phyloP scores from a whole-genome alignment of 352 stramenopile species.

The Thalassiosira delicatula region DNA sequence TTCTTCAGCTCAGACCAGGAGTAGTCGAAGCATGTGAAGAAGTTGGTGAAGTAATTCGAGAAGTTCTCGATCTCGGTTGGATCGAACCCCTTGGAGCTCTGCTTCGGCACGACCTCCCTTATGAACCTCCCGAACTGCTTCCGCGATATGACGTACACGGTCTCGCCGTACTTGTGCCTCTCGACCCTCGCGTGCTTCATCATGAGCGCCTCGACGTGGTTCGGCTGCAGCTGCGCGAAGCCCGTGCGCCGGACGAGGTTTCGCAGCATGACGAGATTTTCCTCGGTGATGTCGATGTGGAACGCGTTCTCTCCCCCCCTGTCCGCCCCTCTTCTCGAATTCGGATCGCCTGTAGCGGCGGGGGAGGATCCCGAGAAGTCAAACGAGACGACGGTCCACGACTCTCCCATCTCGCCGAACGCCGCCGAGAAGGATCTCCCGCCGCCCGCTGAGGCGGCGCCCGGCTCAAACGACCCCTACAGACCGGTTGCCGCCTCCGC shows the following conservation, averaged over 20 bases:
- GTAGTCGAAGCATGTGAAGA: constrained; percentile 76
- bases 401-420: constrained; percentile 55
- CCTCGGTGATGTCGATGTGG: constrained; percentile 80
- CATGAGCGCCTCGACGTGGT: constrained; percentile 72
- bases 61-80: constrained; percentile 71
- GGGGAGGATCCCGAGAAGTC: constrained; percentile 74
- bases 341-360: neutral
- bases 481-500: neutral
- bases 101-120: constrained; percentile 66
- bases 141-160: constrained; percentile 62
- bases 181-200: constrained; percentile 60
- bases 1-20: constrained; percentile 59
- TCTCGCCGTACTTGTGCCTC: constrained; percentile 36
- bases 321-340: neutral
- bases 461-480: neutral
- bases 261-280: constrained; percentile 76
- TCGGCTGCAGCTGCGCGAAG: constrained; percentile 51
- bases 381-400: constrained; percentile 78
- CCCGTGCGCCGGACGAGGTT: constrained; percentile 72
- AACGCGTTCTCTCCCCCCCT: constrained; percentile 39
- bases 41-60: constrained; percentile 76
- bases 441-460: too few relatives aligned
- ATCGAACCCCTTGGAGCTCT: constrained; percentile 60
- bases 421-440: constrained; percentile 42
- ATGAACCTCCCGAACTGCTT: constrained; percentile 71